A percentile compares a stretch with the other conserved stretches of the same genome.
Conservation (phyloP, 2,329 filamentous ascomycete genomes). For the Hypomyces perniciosus region DNA sequence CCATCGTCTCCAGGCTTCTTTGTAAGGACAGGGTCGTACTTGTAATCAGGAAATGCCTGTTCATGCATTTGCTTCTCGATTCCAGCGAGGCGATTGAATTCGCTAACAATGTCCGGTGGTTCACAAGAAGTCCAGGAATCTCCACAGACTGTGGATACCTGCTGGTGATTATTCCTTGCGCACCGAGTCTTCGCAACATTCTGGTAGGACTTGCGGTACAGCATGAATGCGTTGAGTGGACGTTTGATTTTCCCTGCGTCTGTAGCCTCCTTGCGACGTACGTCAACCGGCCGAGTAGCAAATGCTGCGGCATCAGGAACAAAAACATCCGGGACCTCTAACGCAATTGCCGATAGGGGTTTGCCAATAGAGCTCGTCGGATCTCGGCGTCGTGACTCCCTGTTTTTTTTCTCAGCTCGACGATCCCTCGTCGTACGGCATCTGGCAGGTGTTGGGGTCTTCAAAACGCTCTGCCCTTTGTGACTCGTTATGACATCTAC, state of each 20-base stretch:
- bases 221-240: slow-evolving; percentile 97
- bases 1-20: slow-evolving; percentile 26
- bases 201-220: slow-evolving; percentile 90
- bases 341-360: slow-evolving; percentile 66
- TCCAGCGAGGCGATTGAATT: slow-evolving; percentile 73
- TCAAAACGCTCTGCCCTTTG: not conserved
- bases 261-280: slow-evolving; percentile 57
- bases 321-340: slow-evolving; percentile 52
- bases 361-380: slow-evolving; percentile 22
- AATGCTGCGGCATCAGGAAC: slow-evolving; percentile 75
- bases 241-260: slow-evolving; percentile 77
- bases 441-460: not conserved
- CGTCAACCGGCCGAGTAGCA: slow-evolving; percentile 65
- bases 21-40: slow-evolving; percentile 79
- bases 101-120: slow-evolving; percentile 60
- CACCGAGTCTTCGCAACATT: slow-evolving; percentile 78
- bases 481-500: not conserved
- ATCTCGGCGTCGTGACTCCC: slow-evolving; percentile 29
- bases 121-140: slow-evolving; percentile 75
- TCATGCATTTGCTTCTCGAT: slow-evolving; percentile 81
- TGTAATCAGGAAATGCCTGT: slow-evolving; percentile 82
- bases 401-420: slow-evolving; percentile 19
- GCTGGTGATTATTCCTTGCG: slow-evolving; percentile 84
- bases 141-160: slow-evolving; percentile 83
- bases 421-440: slow-evolving; percentile 7